These are phyloP conservation scores for Solanum pinnatisectum DNA, from an alignment of 257 asterid species.

Conservation along the genomic window DNA sequence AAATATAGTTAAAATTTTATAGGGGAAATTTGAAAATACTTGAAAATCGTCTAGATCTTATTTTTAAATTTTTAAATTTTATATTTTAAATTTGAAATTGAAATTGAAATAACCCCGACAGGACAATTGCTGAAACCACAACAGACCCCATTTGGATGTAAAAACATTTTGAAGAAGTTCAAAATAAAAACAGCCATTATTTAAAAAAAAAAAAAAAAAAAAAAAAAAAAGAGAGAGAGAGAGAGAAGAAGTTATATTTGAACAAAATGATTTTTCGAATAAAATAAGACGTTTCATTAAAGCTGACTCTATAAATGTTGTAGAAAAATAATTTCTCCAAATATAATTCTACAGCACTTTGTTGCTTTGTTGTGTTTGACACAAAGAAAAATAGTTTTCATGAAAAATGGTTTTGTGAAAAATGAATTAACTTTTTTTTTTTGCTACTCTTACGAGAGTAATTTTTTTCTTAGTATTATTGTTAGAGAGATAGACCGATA, in stretches of 20 bases:
- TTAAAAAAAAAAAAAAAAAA: too few species aligned
- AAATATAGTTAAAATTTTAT: not conserved
- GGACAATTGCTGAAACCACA: not conserved
- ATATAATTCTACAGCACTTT: not conserved
- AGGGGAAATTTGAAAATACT: not conserved
- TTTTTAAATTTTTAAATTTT: not conserved
- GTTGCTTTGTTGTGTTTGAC: not conserved
- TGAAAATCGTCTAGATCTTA: not conserved
- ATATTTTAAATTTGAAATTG: not conserved
- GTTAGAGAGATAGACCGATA: too few species aligned
- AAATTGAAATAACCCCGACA: not conserved
- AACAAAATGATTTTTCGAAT: too few species aligned
- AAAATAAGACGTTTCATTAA: too few species aligned
- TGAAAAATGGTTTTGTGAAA: too few species aligned
- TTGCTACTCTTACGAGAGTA: too few species aligned
- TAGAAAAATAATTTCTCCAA: not conserved
- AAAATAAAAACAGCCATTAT: not conserved
- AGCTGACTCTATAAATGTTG: not conserved
- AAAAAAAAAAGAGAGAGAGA: fast-evolving
- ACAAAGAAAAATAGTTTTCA: too few species aligned
- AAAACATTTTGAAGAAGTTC: not conserved
- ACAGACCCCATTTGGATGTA: not conserved
- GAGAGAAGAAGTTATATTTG: too few species aligned
- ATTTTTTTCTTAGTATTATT: too few species aligned
- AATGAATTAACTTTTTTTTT: too few species aligned